phyloP scores from a whole-genome alignment of 495 filamentous ascomycete species.

The Hypoxylon fragiforme region DNA sequence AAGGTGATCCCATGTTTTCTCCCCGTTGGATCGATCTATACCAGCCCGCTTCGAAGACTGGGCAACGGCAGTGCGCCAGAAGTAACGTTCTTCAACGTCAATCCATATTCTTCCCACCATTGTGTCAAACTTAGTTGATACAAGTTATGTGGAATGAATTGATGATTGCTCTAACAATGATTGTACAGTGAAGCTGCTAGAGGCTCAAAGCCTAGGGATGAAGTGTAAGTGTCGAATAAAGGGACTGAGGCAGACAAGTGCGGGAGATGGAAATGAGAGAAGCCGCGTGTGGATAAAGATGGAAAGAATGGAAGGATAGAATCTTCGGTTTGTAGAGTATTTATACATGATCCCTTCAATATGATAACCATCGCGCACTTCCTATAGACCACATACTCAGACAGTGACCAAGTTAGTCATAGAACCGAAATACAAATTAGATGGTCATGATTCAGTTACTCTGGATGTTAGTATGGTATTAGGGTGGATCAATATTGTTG shows the following conservation, averaged over 20 bases:
- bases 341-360: too few relatives aligned
- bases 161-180: not conserved
- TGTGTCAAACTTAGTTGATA: too few relatives aligned
- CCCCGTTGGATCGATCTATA: constrained; percentile 22
- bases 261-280: not conserved
- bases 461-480: not conserved
- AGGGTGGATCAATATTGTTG: not conserved
- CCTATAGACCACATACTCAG: too few relatives aligned
- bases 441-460: not conserved
- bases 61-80: constrained; percentile 45
- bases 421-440: not conserved
- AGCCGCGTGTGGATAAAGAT: not conserved
- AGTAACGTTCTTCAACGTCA: constrained; percentile 42
- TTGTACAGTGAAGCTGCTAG: not conserved
- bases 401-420: not conserved
- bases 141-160: not conserved
- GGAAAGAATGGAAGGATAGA: not conserved
- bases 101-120: constrained; percentile 51
- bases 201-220: too few relatives aligned
- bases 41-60: constrained; percentile 43
- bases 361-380: too few relatives aligned
- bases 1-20: constrained; percentile 40
- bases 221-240: too few relatives aligned
- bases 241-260: too few relatives aligned
- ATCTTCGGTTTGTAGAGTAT: not conserved